Percentiles rank a stretch among this genome's conserved stretches.
Evolutionary conservation across 73 alveolate genomes (phyloP).

Genomic region (Paramecium pentaurelia): DNA sequence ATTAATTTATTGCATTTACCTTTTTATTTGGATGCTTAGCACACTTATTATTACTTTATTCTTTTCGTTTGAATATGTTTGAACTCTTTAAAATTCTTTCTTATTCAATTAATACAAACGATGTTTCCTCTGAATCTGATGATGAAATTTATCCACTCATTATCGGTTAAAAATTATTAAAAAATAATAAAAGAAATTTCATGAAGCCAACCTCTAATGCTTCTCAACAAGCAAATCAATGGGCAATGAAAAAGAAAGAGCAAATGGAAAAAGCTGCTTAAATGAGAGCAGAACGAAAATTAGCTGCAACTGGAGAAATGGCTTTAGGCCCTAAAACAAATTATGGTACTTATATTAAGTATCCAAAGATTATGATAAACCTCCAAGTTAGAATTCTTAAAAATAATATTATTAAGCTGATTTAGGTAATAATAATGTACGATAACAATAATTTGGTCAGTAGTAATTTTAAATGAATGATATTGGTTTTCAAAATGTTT

Average conservation of each 20-base stretch:
- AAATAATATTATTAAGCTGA: neutral
- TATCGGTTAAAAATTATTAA: constrained; percentile 15
- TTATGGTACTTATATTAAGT: neutral
- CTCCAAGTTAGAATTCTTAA: neutral
- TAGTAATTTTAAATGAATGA: neutral
- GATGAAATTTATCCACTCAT: constrained; percentile 13
- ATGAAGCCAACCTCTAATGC: constrained; percentile 15
- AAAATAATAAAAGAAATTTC: neutral
- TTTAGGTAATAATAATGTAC: neutral
- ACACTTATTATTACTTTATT: neutral
- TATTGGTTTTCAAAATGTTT: neutral
- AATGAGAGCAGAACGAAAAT: constrained; percentile 48
- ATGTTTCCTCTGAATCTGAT: neutral
- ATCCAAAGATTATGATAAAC: neutral
- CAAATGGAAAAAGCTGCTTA: constrained; percentile 7
- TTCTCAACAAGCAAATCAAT: constrained; percentile 1
- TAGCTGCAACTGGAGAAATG: constrained; percentile 57
- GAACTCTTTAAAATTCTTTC: neutral
- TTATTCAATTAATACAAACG: neutral
- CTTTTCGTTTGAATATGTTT: neutral
- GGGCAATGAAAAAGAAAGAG: constrained; percentile 43
- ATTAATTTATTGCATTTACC: neutral
- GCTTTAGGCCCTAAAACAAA: constrained; percentile 44
- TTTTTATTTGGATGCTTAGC: constrained; percentile 18
- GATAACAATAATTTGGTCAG: neutral